Percentiles rank a stretch among this genome's conserved stretches.
Conservation (phyloP, 257 asterid species). For the Forsythia suspensa region DNA sequence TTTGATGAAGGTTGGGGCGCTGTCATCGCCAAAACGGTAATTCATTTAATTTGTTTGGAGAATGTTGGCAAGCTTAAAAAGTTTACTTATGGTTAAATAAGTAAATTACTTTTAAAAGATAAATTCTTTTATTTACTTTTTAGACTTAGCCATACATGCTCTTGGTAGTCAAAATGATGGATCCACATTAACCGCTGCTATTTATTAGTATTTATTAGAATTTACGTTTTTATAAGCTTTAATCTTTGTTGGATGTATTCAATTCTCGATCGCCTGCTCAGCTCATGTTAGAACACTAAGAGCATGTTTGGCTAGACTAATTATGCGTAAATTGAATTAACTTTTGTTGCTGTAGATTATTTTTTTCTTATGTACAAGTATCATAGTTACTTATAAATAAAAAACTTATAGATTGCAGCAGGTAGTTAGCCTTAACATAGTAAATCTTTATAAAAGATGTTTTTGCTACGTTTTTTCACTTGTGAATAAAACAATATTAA, state of each 20-base stretch:
- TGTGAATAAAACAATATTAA: no score
- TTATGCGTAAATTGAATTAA: neutral
- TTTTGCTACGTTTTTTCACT: no score
- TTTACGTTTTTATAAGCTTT: neutral
- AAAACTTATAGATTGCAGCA: no score
- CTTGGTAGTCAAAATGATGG: neutral
- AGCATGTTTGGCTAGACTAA: neutral
- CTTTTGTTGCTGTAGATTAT: no score
- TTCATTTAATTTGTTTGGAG: neutral
- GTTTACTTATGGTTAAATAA: no score
- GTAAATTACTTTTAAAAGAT: no score
- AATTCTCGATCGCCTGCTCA: neutral
- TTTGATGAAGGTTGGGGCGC: slow-evolving; percentile 99
- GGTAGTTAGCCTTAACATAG: no score
- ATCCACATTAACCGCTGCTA: neutral
- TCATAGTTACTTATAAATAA: no score
- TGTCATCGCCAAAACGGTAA: slow-evolving; percentile 97
- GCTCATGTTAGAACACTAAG: neutral
- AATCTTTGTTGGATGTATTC: neutral
- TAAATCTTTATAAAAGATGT: no score
- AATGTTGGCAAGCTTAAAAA: neutral
- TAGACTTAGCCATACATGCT: neutral
- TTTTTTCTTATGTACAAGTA: no score
- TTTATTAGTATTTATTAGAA: no score
- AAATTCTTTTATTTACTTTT: no score